Evolutionary conservation across 495 filamentous ascomycete genomes (phyloP), one percentile per base, ranked within the genome.

Genomic region (Aspergillus sparsus): DNA sequence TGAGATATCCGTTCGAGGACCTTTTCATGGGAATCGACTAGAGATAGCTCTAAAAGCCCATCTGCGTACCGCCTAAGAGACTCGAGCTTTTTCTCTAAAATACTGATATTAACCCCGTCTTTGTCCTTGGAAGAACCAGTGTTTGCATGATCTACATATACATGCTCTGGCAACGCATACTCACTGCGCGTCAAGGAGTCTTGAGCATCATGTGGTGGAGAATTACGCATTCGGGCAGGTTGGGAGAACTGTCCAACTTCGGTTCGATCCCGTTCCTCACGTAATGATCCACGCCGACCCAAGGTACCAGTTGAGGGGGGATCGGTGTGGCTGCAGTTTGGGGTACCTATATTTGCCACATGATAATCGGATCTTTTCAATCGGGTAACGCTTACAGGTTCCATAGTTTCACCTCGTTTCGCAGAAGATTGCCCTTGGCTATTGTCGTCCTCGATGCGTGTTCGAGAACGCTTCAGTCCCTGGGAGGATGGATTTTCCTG

Each of bases 1-100:
- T 63, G 50, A 27, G 45, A 33, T 35, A 65, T 59, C 6, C 57
- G 56, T 9, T 65, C 62, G 1, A 59, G 15, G 5, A 68, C 37
- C 33, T 50, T 55, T 6, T 60, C 62, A 18, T 65, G 66, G 0
- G 66, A 65, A 6, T 68, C 66, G 1, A 61, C 36, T 36, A 68
- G 47, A 15, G 54, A 61, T 11, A 65, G 57, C 37, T 68, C 66
- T 3, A 65, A 46, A 13, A 68, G 49, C 5, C 58, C 62, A 21
- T 59, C 39, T 3, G 66, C 66, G 42, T 65, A 65, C 13, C 49
- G 34, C 7, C 62, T 53, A 18, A 65, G 53, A 16, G 52, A 32
- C 10, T 55, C 37, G 10, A 59, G 16, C 46, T 61, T 61, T 34
- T 41, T 49, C 35, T 65, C 62, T 6, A 68, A 51, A 2, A 36